Conservation (phyloP, 2,329 filamentous ascomycete species). For the Lizonia empirigonia region DNA sequence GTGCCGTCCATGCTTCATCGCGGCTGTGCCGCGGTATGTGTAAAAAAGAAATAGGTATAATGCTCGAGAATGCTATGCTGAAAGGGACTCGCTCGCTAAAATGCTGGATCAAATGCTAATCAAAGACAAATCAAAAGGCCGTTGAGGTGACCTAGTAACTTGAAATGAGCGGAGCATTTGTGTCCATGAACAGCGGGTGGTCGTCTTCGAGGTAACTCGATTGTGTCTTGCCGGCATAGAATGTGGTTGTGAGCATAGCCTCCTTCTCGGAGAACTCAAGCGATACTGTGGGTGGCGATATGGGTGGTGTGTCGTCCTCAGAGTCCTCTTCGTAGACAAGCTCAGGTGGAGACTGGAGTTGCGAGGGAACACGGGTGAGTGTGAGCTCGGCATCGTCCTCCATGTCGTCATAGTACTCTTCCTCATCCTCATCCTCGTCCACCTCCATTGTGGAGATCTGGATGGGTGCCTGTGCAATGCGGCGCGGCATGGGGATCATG, state of each 20-base stretch:
- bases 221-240: conserved; percentile 50
- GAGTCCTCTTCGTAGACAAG: conserved; percentile 57
- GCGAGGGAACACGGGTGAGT: conserved; percentile 52
- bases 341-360: conserved; percentile 56
- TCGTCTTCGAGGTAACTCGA: conserved; percentile 46
- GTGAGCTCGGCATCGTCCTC: conserved; percentile 54
- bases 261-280: conserved; percentile 56
- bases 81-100: conserved; percentile 46
- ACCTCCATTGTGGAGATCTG: conserved; percentile 53
- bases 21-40: conserved; percentile 21
- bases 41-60: conserved; percentile 36
- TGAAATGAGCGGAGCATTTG: conserved; percentile 48
- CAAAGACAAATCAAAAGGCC: conserved; percentile 45
- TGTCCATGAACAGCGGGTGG: conserved; percentile 51
- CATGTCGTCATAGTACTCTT: conserved; percentile 55
- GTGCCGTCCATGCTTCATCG: conserved; percentile 13
- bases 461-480: conserved; percentile 50
- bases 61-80: conserved; percentile 39
- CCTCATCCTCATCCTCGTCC: conserved; percentile 47
- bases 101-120: conserved; percentile 36
- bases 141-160: conserved; percentile 44
- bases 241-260: conserved; percentile 54
- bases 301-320: conserved; percentile 56
- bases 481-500: conserved; percentile 51
- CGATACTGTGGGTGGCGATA: conserved; percentile 52